phyloP scores from a whole-genome alignment of 2,329 filamentous ascomycete genomes.

The Fusarium mangiferae region DNA sequence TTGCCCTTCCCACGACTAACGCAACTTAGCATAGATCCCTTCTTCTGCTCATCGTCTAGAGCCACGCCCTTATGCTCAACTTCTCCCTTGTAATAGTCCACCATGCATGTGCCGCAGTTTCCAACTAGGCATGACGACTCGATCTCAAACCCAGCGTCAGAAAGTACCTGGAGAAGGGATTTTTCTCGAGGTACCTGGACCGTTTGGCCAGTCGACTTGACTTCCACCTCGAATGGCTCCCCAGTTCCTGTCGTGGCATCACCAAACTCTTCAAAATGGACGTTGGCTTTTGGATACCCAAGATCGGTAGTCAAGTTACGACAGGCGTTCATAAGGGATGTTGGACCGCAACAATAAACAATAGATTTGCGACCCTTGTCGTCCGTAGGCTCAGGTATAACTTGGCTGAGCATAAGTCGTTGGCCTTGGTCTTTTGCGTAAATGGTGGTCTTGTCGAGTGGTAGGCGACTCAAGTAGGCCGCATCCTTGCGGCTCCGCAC shows the following conservation, averaged over 20 bases:
- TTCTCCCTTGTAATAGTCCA: slow-evolving; percentile 17
- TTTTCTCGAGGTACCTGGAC: slow-evolving; percentile 6
- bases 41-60: slow-evolving; percentile 27
- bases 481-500: slow-evolving; percentile 12
- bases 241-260: slow-evolving; percentile 17
- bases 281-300: neutral
- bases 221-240: slow-evolving; percentile 18
- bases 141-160: slow-evolving; percentile 21
- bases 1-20: slow-evolving; percentile 28
- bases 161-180: slow-evolving; percentile 24
- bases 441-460: neutral
- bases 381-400: neutral
- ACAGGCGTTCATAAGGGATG: slow-evolving; percentile 2
- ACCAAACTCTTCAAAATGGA: slow-evolving; percentile 27
- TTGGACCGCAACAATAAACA: slow-evolving; percentile 19
- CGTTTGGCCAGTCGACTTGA: slow-evolving; percentile 6
- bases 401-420: neutral
- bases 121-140: slow-evolving; percentile 29
- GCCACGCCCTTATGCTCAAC: slow-evolving; percentile 28
- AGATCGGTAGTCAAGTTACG: neutral
- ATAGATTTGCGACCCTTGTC: neutral
- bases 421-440: slow-evolving; percentile 12
- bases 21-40: slow-evolving; percentile 14
- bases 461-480: slow-evolving; percentile 10
- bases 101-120: slow-evolving; percentile 31